Conservation (phyloP, 768 basidiomycete genomes). For the Nidularia sp. region DNA sequence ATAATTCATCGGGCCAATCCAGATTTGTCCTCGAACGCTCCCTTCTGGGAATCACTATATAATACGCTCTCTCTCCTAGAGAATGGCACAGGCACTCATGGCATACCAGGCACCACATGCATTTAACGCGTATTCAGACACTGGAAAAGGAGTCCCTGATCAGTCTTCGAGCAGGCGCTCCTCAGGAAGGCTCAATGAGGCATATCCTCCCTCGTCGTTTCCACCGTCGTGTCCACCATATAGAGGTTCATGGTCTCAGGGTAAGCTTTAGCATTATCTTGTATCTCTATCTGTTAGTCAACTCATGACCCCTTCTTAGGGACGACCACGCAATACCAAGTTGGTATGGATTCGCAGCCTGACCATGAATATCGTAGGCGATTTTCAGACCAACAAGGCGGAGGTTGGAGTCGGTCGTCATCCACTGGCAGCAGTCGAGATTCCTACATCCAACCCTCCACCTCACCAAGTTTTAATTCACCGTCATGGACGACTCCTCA, state of each 20-base stretch:
- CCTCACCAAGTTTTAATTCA: neutral
- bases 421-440: neutral
- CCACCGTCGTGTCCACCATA: neutral
- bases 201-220: neutral
- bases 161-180: neutral
- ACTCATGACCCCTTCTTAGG: neutral
- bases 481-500: neutral
- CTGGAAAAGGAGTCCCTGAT: neutral
- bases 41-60: neutral
- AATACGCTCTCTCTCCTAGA: neutral
- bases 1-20: neutral
- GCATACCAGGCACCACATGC: neutral
- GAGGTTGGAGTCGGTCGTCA: neutral
- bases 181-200: neutral
- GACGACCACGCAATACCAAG: neutral
- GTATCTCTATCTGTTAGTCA: neutral
- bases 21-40: neutral
- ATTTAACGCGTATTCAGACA: neutral
- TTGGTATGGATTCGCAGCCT: neutral
- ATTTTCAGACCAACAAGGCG: neutral
- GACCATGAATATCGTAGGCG: neutral
- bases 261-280: neutral
- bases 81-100: neutral
- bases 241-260: neutral
- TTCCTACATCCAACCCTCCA: neutral